Conservation (phyloP, 768 basidiomycete genomes). For the Favolaschia claudopus region DNA sequence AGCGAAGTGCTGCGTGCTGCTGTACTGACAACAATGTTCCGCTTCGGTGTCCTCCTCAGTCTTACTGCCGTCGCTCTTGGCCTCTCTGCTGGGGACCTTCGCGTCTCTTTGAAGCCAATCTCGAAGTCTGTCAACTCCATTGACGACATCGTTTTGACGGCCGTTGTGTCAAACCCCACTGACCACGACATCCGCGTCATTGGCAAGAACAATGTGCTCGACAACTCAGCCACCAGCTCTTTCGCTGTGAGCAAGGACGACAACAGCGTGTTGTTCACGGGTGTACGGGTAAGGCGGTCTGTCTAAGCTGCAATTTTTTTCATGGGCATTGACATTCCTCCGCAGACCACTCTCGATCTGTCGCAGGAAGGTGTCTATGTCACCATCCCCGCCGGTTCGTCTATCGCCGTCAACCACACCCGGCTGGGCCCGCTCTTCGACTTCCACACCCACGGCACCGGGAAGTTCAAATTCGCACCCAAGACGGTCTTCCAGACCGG, state of each 20-base stretch:
- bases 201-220: conserved; percentile 23
- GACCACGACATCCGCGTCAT: conserved; percentile 19
- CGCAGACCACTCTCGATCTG: conserved; percentile 11
- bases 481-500: conserved; percentile 13
- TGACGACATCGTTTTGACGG: conserved; percentile 19
- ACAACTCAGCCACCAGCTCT: conserved; percentile 10
- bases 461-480: conserved; percentile 15
- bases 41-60: conserved; percentile 12
- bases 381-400: conserved; percentile 22
- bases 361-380: conserved; percentile 8
- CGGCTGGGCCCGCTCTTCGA: conserved; percentile 15
- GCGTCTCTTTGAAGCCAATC: conserved; percentile 16
- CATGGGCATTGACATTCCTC: not conserved
- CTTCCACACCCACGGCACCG: conserved; percentile 14
- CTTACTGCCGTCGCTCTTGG: conserved; percentile 9
- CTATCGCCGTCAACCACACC: conserved; percentile 24
- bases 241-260: conserved; percentile 18
- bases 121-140: conserved; percentile 10
- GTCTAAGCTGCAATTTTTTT: not conserved
- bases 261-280: conserved; percentile 12
- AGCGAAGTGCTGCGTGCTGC: no score
- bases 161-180: conserved; percentile 20
- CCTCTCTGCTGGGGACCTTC: conserved; percentile 15
- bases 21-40: no score
- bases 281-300: conserved; percentile 4